Evolutionary conservation across 345 rosid species (phyloP).

Genomic region (Eucalyptus tenuipes): DNA sequence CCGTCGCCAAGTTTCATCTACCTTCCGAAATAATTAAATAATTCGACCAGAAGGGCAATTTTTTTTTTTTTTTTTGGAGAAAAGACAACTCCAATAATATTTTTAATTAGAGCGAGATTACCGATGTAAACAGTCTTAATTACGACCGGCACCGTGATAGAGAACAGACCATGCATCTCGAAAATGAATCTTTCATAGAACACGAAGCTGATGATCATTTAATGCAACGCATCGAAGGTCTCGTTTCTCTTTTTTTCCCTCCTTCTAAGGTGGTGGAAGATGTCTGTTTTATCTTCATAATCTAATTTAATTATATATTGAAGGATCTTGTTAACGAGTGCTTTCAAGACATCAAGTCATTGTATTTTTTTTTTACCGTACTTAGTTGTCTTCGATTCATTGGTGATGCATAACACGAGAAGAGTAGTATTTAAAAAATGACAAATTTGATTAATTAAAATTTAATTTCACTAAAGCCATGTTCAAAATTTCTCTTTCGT

Average conservation of each 20-base stretch:
- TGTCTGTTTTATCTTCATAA: conserved; percentile 37
- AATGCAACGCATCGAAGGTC: conserved; percentile 35
- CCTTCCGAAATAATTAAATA: background rate
- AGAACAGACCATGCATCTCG: conserved; percentile 26
- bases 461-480: background rate
- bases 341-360: background rate
- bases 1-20: background rate
- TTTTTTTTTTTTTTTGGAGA: background rate
- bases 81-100: background rate
- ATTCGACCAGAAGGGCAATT: background rate
- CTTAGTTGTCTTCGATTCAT: background rate
- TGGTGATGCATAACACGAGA: background rate
- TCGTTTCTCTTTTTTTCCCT: background rate
- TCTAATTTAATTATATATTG: background rate
- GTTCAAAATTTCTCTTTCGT: background rate
- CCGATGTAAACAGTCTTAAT: background rate
- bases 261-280: conserved; percentile 20
- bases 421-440: background rate
- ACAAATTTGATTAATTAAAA: background rate
- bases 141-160: background rate
- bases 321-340: background rate
- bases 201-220: conserved; percentile 33
- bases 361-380: background rate
- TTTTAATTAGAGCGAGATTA: conserved; percentile 1
- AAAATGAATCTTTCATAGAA: conserved; percentile 22